A percentile compares a stretch with the other conserved stretches of the same genome.
phyloP scores from a whole-genome alignment of 257 asterid species.

The Solanum virginianum region DNA sequence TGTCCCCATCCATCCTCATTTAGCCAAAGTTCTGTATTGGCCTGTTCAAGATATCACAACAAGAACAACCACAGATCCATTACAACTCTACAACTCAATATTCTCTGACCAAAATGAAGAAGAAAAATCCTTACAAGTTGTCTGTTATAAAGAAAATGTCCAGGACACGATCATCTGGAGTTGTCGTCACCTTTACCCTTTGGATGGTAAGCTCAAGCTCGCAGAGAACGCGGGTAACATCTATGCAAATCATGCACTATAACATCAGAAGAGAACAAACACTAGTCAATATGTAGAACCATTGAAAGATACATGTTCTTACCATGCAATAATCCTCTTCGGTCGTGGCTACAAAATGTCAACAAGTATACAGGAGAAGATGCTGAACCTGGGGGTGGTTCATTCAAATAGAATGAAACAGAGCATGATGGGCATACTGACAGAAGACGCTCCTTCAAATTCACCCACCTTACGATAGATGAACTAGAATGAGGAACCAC shows the following conservation, averaged over 20 bases:
- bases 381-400: slow-evolving; percentile 17
- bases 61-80: not conserved
- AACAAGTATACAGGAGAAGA: slow-evolving; percentile 49
- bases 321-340: slow-evolving; percentile 75
- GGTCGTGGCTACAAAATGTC: slow-evolving; percentile 45
- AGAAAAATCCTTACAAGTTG: slow-evolving; percentile 38
- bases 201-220: slow-evolving; percentile 65
- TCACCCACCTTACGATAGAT: slow-evolving; percentile 43
- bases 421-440: slow-evolving; percentile 55
- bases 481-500: slow-evolving; percentile 41
- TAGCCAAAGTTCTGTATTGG: not conserved
- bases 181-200: slow-evolving; percentile 71
- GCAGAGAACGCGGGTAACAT: slow-evolving; percentile 59
- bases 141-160: slow-evolving; percentile 77
- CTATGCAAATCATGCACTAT: slow-evolving; percentile 15
- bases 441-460: slow-evolving; percentile 53
- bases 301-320: not conserved
- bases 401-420: slow-evolving; percentile 31
- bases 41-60: not conserved
- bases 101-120: not conserved
- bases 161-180: slow-evolving; percentile 63
- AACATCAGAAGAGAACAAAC: not conserved
- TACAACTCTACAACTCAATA: not conserved
- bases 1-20: not conserved
- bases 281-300: not conserved